Evolutionary conservation across 371 early-diverging fungal genomes (phyloP).

Genomic region (Mortierella polycephala): DNA sequence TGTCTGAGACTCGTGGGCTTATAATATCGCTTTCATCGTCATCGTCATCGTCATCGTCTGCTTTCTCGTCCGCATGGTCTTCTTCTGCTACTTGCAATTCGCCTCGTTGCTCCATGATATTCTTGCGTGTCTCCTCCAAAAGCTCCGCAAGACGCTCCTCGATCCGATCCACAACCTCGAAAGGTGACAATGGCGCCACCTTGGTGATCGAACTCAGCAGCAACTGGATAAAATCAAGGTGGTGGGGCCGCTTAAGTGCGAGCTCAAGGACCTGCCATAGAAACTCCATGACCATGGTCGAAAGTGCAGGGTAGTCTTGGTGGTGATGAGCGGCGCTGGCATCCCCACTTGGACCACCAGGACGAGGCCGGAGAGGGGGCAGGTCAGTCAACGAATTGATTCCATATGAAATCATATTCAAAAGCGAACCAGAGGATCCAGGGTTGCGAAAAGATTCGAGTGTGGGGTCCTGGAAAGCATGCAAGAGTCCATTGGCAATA

Average conservation of each 20-base stretch:
- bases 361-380: constrained; percentile 30
- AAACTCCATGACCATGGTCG: constrained; percentile 51
- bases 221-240: constrained; percentile 51
- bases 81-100: constrained; percentile 18
- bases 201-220: constrained; percentile 48
- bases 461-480: constrained; percentile 51
- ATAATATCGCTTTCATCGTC: neutral
- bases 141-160: constrained; percentile 52
- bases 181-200: constrained; percentile 39
- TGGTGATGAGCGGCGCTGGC: constrained; percentile 22
- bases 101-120: constrained; percentile 51
- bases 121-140: constrained; percentile 48
- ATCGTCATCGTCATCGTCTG: constrained; percentile 5
- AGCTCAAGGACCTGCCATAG: constrained; percentile 52
- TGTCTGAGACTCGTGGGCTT: neutral
- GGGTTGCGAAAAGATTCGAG: constrained; percentile 54
- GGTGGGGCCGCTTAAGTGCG: constrained; percentile 50
- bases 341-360: constrained; percentile 12
- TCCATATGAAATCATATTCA: constrained; percentile 55
- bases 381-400: constrained; percentile 48
- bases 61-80: constrained; percentile 6
- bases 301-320: constrained; percentile 43
- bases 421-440: constrained; percentile 48
- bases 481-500: constrained; percentile 46
- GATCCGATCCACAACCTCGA: constrained; percentile 50